Evolutionary conservation across 306 rosid species (phyloP), one percentile per base, ranked within the genome.

Genomic region (Bauhinia variegata): DNA sequence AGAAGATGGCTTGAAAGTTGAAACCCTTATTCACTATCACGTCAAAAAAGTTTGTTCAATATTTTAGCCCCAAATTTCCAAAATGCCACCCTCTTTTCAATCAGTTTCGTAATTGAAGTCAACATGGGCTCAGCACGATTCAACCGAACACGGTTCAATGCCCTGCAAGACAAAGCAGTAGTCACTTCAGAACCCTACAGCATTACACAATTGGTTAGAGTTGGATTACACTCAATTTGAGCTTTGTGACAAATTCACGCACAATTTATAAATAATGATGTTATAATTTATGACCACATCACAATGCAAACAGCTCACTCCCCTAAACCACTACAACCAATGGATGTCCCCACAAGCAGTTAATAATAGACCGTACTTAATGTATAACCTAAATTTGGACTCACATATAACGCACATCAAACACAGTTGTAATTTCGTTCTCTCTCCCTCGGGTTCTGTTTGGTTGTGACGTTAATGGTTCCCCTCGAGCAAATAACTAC

Each of bases 91-190:
- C 43, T 81, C 80, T 69, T 77, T 64, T 68, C 80, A 60, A 73
- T 23, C 52, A 77, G 65, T 14, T 77, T 77, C 0, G 68, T 73
- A 58, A 81, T 48, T 64, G 80, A 81, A 64, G 43, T 65, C 54
- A 60, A 56, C 33, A 68, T 15, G 16, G 54, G 73, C 14, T 41
- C 79, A 50, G 9, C 71, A 66, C 74, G 82, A 67, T 75, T 71
- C 72, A 63, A 74, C 63, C 59, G 88, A 49, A 63, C 75, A 12
- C 42, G 67, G 18, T 71, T 84, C 74, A 76, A 49, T 13, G 48
- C 86, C 95, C 97, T 92, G 97, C 92, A 87, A 71, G 65, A 87
- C 55, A 80, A 75, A 82, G 69, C 77, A 82, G 71, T 70, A 17
- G 34, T 18, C 52, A 11, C 16, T 43, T 78, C 74, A 81, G 84